Evolutionary conservation across 2,329 filamentous ascomycete species (phyloP).

Genomic region (Cytospora mali): DNA sequence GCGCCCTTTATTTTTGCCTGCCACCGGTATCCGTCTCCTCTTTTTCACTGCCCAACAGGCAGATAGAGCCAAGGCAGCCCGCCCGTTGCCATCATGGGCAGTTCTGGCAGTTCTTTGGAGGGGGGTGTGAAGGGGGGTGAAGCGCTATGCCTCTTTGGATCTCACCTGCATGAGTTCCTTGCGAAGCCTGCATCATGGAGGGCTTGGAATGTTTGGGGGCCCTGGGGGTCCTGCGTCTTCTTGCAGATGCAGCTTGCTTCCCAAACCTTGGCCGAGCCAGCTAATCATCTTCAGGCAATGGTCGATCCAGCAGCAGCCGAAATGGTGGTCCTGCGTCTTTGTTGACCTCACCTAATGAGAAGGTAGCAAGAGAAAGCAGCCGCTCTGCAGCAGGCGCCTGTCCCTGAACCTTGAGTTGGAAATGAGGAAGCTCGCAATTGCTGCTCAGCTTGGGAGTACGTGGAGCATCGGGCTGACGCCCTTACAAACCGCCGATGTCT

Average conservation of each 20-base stretch:
- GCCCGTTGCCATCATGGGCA: slow-evolving; percentile 16
- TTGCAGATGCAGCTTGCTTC: background rate
- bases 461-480: background rate
- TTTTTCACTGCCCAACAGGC: slow-evolving; percentile 11
- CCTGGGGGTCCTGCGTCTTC: slow-evolving; percentile 10
- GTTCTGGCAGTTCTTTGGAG: slow-evolving; percentile 5
- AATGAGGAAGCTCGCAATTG: background rate
- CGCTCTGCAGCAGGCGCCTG: background rate
- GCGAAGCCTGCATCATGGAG: slow-evolving; percentile 16
- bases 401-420: background rate
- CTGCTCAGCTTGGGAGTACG: background rate
- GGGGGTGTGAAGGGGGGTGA: too few species aligned
- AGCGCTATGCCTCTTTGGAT: slow-evolving; percentile 20
- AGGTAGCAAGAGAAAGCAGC: background rate
- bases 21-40: slow-evolving; percentile 11
- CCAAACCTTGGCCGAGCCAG: slow-evolving; percentile 1
- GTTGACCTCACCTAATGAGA: background rate
- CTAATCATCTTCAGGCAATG: slow-evolving; percentile 2
- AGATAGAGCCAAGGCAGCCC: background rate
- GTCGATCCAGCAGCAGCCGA: slow-evolving; percentile 1
- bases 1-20: slow-evolving; percentile 16
- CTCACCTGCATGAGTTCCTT: slow-evolving; percentile 22
- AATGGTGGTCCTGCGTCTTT: background rate
- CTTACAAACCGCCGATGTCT: background rate
- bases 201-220: slow-evolving; percentile 9